Evolutionary conservation across 352 stramenopile species (phyloP).

Genomic region (Phytophthora citrophthora): DNA sequence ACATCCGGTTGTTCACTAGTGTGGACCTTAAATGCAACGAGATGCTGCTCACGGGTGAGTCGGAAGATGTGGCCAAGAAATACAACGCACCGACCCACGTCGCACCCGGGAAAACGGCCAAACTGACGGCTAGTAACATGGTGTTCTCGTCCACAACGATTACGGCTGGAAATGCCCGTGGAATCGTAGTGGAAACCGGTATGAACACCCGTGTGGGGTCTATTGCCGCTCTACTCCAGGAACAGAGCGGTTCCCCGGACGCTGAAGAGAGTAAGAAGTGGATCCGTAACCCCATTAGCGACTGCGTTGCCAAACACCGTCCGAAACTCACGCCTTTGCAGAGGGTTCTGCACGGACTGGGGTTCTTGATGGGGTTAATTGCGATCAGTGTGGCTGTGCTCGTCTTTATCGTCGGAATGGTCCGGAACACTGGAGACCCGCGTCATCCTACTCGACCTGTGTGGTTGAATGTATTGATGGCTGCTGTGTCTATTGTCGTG

Average conservation of each 20-base stretch:
- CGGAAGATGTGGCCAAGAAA: conserved; percentile 80
- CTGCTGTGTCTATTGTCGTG: conserved; percentile 90
- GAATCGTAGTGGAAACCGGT: conserved; percentile 74
- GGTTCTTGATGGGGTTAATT: conserved; percentile 91
- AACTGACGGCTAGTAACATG: conserved; percentile 88
- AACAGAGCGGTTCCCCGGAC: conserved; percentile 31
- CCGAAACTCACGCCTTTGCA: conserved; percentile 92
- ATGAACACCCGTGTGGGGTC: conserved; percentile 79
- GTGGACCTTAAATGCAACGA: conserved; percentile 92
- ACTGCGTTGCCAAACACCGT: conserved; percentile 66
- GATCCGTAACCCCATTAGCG: conserved; percentile 54
- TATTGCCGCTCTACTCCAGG: conserved; percentile 69
- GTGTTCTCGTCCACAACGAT: conserved; percentile 92
- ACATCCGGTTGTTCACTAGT: conserved; percentile 91
- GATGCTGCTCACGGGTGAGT: conserved; percentile 95
- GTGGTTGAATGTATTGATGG: conserved; percentile 94
- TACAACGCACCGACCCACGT: conserved; percentile 44
- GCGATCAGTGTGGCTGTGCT: conserved; percentile 86
- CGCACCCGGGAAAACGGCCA: conserved; percentile 31
- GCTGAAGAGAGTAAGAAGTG: conserved; percentile 35
- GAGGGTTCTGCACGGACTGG: conserved; percentile 93
- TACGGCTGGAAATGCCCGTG: conserved; percentile 79
- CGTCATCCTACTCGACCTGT: conserved; percentile 81
- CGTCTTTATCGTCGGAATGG: conserved; percentile 90
- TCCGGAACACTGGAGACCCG: conserved; percentile 56